These are phyloP conservation scores for Monosporozyma aquatica DNA, from an alignment of 805 yeast genomes.

Conservation along the genomic window DNA sequence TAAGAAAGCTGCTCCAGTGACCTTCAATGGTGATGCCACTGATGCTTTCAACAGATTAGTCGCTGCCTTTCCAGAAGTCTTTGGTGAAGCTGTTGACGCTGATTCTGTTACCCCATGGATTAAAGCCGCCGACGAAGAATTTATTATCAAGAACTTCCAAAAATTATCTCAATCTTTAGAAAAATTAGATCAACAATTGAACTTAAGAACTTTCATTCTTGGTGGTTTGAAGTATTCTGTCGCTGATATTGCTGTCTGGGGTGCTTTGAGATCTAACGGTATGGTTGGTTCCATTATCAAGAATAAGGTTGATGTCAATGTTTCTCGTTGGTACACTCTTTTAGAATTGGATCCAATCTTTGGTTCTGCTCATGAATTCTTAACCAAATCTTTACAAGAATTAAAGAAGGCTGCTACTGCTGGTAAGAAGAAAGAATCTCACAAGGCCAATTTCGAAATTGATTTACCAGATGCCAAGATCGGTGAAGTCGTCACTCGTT, in stretches of 20 bases:
- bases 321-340: constrained; percentile 87
- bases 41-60: constrained; percentile 43
- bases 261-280: constrained; percentile 85
- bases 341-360: constrained; percentile 59
- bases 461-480: constrained; percentile 83
- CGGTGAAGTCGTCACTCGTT: constrained; percentile 96
- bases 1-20: constrained; percentile 47
- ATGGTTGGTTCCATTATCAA: constrained; percentile 86
- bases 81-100: constrained; percentile 17
- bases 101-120: constrained; percentile 52
- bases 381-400: constrained; percentile 63
- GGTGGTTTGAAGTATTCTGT: constrained; percentile 54
- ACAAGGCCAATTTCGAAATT: constrained; percentile 92
- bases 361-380: constrained; percentile 57
- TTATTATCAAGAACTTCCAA: constrained; percentile 80
- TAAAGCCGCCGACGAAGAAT: constrained; percentile 54
- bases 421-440: constrained; percentile 70
- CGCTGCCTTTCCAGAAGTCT: constrained; percentile 41
- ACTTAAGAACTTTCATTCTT: constrained; percentile 69
- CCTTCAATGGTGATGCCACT: constrained; percentile 38
- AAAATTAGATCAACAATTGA: constrained; percentile 70
- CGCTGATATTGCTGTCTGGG: constrained; percentile 90
- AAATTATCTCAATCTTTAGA: constrained; percentile 70
- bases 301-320: constrained; percentile 72
- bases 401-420: constrained; percentile 59